Evolutionary conservation across 1,284 basidiomycete genomes (phyloP).

Genomic region (Coniferiporia sulphurascens): DNA sequence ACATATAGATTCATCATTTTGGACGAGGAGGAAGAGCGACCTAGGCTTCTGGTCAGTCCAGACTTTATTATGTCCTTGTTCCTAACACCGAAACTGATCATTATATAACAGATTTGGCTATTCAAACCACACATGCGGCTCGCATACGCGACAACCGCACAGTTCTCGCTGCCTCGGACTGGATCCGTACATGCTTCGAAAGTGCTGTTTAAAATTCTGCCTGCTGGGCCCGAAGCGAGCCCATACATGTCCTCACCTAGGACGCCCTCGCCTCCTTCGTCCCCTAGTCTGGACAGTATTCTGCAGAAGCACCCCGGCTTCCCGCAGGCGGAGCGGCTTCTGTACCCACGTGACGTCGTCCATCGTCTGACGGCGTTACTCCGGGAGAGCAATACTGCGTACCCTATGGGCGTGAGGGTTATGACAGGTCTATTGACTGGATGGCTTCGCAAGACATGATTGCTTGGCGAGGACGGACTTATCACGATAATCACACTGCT

Average conservation of each 20-base stretch:
- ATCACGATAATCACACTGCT: neutral
- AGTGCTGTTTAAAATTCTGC: conserved; percentile 67
- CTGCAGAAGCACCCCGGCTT: conserved; percentile 70
- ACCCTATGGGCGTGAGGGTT: conserved; percentile 65
- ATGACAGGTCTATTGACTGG: conserved; percentile 79
- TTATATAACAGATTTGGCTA: conserved; percentile 64
- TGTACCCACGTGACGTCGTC: conserved; percentile 71
- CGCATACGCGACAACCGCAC: conserved; percentile 56
- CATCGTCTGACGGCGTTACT: conserved; percentile 59
- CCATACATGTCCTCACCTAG: conserved; percentile 27
- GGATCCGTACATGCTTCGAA: conserved; percentile 66
- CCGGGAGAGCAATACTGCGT: conserved; percentile 67
- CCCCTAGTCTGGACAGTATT: conserved; percentile 35
- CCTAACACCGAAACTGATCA: neutral
- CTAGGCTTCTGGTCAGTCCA: conserved; percentile 65
- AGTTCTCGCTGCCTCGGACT: conserved; percentile 55
- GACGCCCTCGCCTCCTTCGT: conserved; percentile 24
- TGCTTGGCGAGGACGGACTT: neutral
- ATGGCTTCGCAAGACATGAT: conserved; percentile 48
- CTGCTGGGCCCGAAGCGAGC: conserved; percentile 36
- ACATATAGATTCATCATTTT: conserved; percentile 82
- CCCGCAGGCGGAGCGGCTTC: conserved; percentile 76
- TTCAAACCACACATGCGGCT: conserved; percentile 84
- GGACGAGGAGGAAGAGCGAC: conserved; percentile 77
- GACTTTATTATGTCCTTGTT: neutral